phyloP scores from a whole-genome alignment of 2,329 filamentous ascomycete species.

The Sarocladiaceae sp. region DNA sequence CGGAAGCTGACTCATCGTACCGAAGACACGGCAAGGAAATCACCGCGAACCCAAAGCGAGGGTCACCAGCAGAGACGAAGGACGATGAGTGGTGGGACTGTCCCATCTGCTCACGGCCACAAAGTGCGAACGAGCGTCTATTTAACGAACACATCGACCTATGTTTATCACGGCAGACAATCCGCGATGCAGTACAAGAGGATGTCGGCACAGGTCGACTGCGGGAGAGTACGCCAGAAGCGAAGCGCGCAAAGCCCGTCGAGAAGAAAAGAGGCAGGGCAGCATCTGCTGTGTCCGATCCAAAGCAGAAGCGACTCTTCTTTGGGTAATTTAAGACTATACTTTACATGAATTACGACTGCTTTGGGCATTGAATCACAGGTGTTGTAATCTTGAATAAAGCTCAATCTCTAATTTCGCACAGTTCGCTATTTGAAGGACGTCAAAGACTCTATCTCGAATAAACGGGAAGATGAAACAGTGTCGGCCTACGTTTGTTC shows the following conservation, averaged over 20 bases:
- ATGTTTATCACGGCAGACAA: constrained; percentile 80
- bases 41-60: constrained; percentile 35
- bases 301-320: constrained; percentile 45
- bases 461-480: too few species aligned
- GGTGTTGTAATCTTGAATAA: too few species aligned
- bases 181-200: constrained; percentile 71
- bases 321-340: too few species aligned
- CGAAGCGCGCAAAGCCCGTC: constrained; percentile 27
- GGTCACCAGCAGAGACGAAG: constrained; percentile 14
- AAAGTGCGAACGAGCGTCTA: constrained; percentile 63
- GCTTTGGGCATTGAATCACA: too few species aligned
- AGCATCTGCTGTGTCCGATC: constrained; percentile 25
- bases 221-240: constrained; percentile 23
- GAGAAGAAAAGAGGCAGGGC: constrained; percentile 35
- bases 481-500: too few species aligned
- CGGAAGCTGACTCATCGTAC: constrained; percentile 9
- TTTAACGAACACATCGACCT: constrained; percentile 94
- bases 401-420: too few species aligned
- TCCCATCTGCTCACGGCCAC: constrained; percentile 76
- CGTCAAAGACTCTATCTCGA: too few species aligned
- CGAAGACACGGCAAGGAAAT: constrained; percentile 45
- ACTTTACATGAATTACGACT: too few species aligned
- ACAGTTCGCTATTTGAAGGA: too few species aligned
- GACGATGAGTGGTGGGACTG: constrained; percentile 67
- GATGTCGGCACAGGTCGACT: constrained; percentile 20